Evolutionary conservation across 768 basidiomycete genomes (phyloP), one percentile per base, ranked within the genome.

Genomic region (Boletus sp.): DNA sequence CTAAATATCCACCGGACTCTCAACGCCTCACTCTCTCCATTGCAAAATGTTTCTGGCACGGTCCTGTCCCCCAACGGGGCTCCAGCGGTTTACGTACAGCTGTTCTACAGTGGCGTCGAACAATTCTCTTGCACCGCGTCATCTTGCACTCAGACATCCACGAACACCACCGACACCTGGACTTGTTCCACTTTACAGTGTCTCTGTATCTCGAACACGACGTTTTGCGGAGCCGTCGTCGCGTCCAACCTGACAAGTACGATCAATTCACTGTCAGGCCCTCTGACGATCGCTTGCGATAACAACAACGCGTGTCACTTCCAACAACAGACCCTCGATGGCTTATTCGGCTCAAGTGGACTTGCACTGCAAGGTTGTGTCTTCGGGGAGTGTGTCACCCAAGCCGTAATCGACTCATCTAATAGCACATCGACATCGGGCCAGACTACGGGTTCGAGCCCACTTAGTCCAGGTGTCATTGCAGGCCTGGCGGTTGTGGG

Each of bases 401-500:
- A 96, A 69, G 80, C 78, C 55, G 85, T 90, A 37, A 85, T 97
- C 54, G 87, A 94, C 66, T 75, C 78, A 3, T 67, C 75, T 32
- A 75, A 73, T 8, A 75, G 72, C 49, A 71, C 77, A 2, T 75
- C 73, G 2, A 50, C 64, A 7, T 62, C 72, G 3, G 55, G 76
- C 17, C 46, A 67, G 14, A 63, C 60, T 1, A 59, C 63, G 0
- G 67, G 74, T 12, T 75, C 77, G 5, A 76, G 76, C 35, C 73
- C 80, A 17, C 81, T 97, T 9, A 80, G 83, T 54, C 81, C 85
- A 1, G 94, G 95, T 1, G 94, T 97, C 24, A 92, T 97, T 56
- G 94, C 90, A 36, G 95, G 95, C 12, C 73, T 98, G 30, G 92
- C 88, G 0, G 90, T 94, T 28, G 86, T 97, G 9, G 90, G 93